Base-by-base conservation (phyloP, 805 yeast genomes). In the Metschnikowia aberdeeniae region DNA sequence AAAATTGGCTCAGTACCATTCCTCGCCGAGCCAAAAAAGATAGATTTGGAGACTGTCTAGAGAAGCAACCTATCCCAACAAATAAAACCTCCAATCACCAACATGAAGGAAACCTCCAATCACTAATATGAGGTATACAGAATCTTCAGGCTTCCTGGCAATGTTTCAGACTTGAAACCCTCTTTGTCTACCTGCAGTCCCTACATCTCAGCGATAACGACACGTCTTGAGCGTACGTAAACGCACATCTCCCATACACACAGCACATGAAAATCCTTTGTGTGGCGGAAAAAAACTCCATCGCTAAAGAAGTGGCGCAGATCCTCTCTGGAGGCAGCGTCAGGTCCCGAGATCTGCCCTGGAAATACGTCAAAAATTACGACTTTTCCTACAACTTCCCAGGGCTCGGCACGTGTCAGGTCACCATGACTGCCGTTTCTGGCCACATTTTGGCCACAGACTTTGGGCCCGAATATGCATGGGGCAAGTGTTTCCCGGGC, bases 281-380 rank as follows among this genome's bases (percentile, higher is more conserved):
- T 67, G 97, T 93, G 45, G 99, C 99, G 2, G 99, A 93, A 68
- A 93, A 93, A 66, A 95, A 95, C 45, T 87, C 97, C 1, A 93
- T 93, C 40, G 95, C 97, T 3, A 88, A 84, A 61, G 84, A 88
- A 10, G 89, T 93, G 10, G 77, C 95, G 0, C 62, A 66, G 32
- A 82, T 84, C 1, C 75, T 93, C 2, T 82, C 93, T 13, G 96
- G 96, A 6, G 95, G 95, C 0, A 59, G 75, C 4, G 66, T 72
- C 12, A 57, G 62, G 4, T 58, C 75, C 13, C 67, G 85, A 29
- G 65, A 72, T 42, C 71, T 88, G 2, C 58, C 64, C 1, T 76
- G 76, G 57, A 82, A 78, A 53, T 89, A 73, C 64, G 81, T 85
- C 52, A 81, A 81, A 60, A 92, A 90, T 72, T 89, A 86, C 62